These are phyloP conservation scores for Aspergillus sparsus DNA, from an alignment of 495 filamentous ascomycete genomes.

Conservation along the genomic window DNA sequence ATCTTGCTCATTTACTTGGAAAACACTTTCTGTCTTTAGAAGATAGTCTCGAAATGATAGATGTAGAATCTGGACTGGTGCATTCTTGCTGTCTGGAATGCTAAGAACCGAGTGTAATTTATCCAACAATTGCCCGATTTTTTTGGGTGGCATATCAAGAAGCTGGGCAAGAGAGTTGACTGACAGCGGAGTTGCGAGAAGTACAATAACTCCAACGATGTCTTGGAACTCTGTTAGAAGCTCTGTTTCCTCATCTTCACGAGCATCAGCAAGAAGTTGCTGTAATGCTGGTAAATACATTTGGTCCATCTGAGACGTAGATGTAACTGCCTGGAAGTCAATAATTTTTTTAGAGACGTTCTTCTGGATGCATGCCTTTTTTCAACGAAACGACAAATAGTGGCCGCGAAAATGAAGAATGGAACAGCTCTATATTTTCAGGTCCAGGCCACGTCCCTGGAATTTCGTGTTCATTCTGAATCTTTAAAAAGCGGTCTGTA, in stretches of 20 bases:
- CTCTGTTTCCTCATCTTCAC: constrained; percentile 3
- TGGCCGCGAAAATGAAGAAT: constrained; percentile 34
- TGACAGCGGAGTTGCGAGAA: constrained; percentile 27
- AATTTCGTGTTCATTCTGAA: no score
- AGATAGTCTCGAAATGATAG: constrained; percentile 32
- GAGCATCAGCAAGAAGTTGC: constrained; percentile 16
- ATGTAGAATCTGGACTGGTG: constrained; percentile 20
- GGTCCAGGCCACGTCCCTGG: no score
- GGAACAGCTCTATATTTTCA: no score
- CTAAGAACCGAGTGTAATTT: constrained; percentile 25
- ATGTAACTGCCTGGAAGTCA: constrained; percentile 10
- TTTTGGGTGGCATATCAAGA: not conserved
- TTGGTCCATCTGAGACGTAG: constrained; percentile 15
- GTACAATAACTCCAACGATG: constrained; percentile 26
- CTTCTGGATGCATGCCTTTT: constrained; percentile 21
- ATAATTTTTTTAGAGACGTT: constrained; percentile 23
- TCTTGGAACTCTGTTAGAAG: constrained; percentile 22
- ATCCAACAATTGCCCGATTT: constrained; percentile 3
- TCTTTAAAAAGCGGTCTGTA: no score
- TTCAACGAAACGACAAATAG: constrained; percentile 27
- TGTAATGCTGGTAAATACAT: constrained; percentile 30
- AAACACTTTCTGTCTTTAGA: constrained; percentile 17
- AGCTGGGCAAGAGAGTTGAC: constrained; percentile 20
- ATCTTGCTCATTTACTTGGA: constrained; percentile 31
- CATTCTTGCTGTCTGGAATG: constrained; percentile 26